Conservation (phyloP, 306 rosid genomes). For the Trifolium subterraneum region DNA sequence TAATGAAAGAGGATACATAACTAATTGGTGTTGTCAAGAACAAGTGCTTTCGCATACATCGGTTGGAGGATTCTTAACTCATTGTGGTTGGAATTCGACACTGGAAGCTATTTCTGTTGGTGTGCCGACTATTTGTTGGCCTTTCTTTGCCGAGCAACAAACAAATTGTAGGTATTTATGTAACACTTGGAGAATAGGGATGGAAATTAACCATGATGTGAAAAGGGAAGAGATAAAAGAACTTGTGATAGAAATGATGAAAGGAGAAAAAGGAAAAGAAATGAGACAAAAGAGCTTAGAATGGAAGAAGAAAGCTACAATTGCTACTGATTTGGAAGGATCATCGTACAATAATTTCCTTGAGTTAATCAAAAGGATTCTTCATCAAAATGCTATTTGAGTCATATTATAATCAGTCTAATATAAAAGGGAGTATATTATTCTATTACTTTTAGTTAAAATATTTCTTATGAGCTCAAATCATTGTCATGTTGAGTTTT, state of each 20-base stretch:
- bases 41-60: constrained; percentile 28
- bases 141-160: constrained; percentile 34
- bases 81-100: constrained; percentile 37
- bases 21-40: constrained; percentile 11
- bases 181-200: constrained; percentile 8
- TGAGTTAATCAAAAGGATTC: neutral
- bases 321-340: neutral
- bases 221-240: neutral
- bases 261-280: constrained; percentile 12
- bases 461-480: too few relatives aligned
- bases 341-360: constrained; percentile 3
- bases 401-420: neutral
- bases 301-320: constrained; percentile 21
- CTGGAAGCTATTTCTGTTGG: constrained; percentile 2
- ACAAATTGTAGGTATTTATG: constrained; percentile 12
- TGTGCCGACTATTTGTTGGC: constrained; percentile 41
- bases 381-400: neutral
- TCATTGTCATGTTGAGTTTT: too few relatives aligned
- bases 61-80: constrained; percentile 2
- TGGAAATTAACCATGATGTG: constrained; percentile 30
- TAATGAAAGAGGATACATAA: constrained; percentile 23
- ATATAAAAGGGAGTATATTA: neutral
- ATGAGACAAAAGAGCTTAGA: neutral
- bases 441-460: too few relatives aligned
- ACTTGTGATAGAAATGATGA: constrained; percentile 7